phyloP scores from a whole-genome alignment of 495 filamentous ascomycete genomes.

The Hyaloscypha bicolor region DNA sequence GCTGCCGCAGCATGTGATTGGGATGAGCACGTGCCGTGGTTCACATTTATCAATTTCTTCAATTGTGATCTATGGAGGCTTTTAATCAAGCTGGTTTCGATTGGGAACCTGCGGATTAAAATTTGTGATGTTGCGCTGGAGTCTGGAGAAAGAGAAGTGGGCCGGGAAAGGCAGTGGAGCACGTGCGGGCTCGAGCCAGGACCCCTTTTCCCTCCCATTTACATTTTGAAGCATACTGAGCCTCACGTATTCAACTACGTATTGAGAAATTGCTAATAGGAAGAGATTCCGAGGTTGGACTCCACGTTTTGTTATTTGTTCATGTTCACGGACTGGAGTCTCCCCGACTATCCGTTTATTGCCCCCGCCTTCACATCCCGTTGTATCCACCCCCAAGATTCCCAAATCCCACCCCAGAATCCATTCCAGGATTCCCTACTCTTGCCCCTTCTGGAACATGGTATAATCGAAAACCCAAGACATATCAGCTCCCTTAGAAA shows the following conservation, averaged over 20 bases:
- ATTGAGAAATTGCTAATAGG: background rate
- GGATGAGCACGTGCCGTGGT: background rate
- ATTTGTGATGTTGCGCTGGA: background rate
- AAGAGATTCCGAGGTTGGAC: background rate
- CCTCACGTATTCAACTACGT: background rate
- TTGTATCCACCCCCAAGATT: background rate
- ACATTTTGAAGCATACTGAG: background rate
- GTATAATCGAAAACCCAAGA: conserved; percentile 2
- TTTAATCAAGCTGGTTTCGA: background rate
- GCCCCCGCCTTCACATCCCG: background rate
- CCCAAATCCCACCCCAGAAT: background rate
- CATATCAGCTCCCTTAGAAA: background rate
- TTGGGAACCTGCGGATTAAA: background rate
- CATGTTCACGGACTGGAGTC: background rate
- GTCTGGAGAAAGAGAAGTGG: background rate
- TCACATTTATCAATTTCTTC: background rate
- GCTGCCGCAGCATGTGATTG: conserved; percentile 6
- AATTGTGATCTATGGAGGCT: background rate
- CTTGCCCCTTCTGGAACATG: background rate
- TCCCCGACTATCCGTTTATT: background rate
- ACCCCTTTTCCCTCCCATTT: background rate
- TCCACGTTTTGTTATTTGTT: background rate
- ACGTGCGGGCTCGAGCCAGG: background rate
- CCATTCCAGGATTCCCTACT: background rate
- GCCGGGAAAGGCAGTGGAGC: background rate